Percentiles rank a stretch among this genome's conserved stretches.
phyloP scores from a whole-genome alignment of 2,329 filamentous ascomycete genomes.

The Ophiocordyceps polyrhachis-furcata region DNA sequence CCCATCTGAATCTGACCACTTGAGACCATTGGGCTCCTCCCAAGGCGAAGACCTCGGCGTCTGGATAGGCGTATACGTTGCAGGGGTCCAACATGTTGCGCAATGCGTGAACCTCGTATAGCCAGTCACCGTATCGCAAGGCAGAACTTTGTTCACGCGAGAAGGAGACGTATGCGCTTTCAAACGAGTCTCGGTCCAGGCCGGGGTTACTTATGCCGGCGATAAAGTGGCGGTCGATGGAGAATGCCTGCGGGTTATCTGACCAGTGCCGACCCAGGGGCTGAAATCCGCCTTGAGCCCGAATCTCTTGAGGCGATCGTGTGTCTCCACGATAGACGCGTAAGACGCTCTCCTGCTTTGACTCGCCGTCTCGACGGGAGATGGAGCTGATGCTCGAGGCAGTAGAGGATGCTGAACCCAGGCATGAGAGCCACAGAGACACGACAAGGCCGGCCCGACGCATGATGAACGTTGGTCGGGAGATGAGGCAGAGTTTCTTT shows the following conservation, averaged over 20 bases:
- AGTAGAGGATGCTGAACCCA: not conserved
- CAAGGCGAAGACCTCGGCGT: not conserved
- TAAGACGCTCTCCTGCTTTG: not conserved
- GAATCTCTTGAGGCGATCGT: not conserved
- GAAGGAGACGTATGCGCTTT: not conserved
- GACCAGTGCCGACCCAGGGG: not conserved
- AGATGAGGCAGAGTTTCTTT: too few species aligned
- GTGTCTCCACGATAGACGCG: not conserved
- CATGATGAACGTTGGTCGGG: not conserved
- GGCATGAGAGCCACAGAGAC: not conserved
- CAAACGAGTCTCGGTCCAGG: not conserved
- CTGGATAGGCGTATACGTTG: not conserved
- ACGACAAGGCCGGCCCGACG: not conserved
- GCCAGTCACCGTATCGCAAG: not conserved
- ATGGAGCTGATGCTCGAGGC: not conserved
- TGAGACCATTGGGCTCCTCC: not conserved
- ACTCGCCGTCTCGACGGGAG: not conserved
- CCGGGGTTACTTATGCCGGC: not conserved
- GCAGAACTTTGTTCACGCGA: not conserved
- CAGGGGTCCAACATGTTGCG: not conserved
- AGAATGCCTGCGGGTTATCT: not conserved
- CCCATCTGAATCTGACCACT: not conserved
- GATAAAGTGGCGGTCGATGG: not conserved
- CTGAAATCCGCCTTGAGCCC: not conserved
- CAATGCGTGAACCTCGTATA: not conserved